phyloP scores from a whole-genome alignment of 768 basidiomycete genomes.

The Austroboletus festivus region DNA sequence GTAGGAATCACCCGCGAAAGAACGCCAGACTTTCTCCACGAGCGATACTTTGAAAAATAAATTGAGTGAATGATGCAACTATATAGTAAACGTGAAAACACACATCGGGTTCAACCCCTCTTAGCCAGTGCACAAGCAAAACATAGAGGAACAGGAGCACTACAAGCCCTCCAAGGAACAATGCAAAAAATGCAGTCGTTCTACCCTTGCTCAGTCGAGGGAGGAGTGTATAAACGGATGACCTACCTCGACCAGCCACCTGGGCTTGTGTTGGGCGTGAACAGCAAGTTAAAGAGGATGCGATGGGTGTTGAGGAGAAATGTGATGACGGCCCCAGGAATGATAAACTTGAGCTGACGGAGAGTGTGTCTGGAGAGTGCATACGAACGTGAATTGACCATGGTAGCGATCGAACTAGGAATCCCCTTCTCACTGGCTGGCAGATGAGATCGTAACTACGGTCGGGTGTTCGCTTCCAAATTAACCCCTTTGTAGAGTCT shows the following conservation, averaged over 20 bases:
- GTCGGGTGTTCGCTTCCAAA: not conserved
- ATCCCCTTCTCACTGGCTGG: not conserved
- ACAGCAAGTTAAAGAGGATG: constrained; percentile 44
- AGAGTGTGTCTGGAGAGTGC: constrained; percentile 49
- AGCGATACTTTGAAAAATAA: constrained; percentile 52
- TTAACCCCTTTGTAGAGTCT: too few species aligned
- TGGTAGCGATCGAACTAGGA: constrained; percentile 1
- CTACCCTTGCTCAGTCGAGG: constrained; percentile 34
- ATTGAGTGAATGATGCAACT: not conserved
- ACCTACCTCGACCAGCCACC: constrained; percentile 52
- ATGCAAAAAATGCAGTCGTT: constrained; percentile 49
- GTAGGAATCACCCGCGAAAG: constrained; percentile 69
- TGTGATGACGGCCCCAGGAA: constrained; percentile 66
- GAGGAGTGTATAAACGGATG: not conserved
- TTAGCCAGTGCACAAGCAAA: constrained; percentile 61
- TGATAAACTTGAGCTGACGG: constrained; percentile 70
- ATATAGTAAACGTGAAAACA: constrained; percentile 23
- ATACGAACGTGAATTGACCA: constrained; percentile 16
- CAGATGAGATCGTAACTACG: constrained; percentile 12
- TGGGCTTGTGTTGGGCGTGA: constrained; percentile 28
- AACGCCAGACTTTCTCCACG: constrained; percentile 69
- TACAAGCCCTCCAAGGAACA: constrained; percentile 57
- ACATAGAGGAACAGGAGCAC: constrained; percentile 71
- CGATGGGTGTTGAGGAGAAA: constrained; percentile 58
- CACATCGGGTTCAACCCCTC: constrained; percentile 69